A percentile compares a stretch with the other conserved stretches of the same genome.
These are phyloP conservation scores for Gaeumannomyces sp. DNA, from an alignment of 2,329 filamentous ascomycete species.

Conservation along the genomic window DNA sequence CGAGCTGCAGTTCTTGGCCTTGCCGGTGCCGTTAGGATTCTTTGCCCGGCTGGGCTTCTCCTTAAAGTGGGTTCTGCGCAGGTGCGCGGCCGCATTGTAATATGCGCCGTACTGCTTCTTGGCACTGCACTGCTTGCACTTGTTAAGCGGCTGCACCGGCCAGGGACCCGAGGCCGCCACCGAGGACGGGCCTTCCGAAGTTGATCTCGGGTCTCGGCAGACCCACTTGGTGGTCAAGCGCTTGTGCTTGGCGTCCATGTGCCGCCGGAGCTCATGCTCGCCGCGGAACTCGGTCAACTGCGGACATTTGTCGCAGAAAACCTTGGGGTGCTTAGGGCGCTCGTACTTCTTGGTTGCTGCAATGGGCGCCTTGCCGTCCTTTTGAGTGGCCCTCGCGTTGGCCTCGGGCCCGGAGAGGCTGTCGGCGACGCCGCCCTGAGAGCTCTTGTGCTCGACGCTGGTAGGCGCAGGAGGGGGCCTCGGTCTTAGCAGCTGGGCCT, in stretches of 20 bases:
- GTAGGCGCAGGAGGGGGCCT: constrained; percentile 28
- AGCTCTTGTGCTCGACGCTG: constrained; percentile 18
- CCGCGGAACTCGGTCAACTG: constrained; percentile 75
- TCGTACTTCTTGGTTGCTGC: constrained; percentile 39
- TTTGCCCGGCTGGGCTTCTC: constrained; percentile 44
- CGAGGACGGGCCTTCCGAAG: constrained; percentile 16
- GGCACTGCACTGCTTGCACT: constrained; percentile 76
- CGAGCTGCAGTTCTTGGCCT: constrained; percentile 9
- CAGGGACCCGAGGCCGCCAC: constrained; percentile 32
- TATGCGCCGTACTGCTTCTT: constrained; percentile 82
- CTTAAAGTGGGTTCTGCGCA: constrained; percentile 83
- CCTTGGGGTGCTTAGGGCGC: constrained; percentile 64
- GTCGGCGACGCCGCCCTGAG: constrained; percentile 17
- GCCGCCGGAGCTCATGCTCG: constrained; percentile 72
- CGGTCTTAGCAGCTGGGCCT: constrained; percentile 32
- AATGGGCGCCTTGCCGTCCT: constrained; percentile 37
- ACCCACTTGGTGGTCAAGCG: constrained; percentile 48
- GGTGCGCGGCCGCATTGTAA: constrained; percentile 90
- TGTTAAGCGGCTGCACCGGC: constrained; percentile 59
- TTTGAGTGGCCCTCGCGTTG: constrained; percentile 17
- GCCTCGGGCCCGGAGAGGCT: constrained; percentile 13
- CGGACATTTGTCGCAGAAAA: constrained; percentile 63
- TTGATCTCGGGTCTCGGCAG: constrained; percentile 46
- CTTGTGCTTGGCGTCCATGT: constrained; percentile 61
- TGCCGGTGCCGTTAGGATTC: constrained; percentile 21